Conservation (phyloP, 371 early-diverging fungal genomes). For the Blastocladiella emersonii region DNA sequence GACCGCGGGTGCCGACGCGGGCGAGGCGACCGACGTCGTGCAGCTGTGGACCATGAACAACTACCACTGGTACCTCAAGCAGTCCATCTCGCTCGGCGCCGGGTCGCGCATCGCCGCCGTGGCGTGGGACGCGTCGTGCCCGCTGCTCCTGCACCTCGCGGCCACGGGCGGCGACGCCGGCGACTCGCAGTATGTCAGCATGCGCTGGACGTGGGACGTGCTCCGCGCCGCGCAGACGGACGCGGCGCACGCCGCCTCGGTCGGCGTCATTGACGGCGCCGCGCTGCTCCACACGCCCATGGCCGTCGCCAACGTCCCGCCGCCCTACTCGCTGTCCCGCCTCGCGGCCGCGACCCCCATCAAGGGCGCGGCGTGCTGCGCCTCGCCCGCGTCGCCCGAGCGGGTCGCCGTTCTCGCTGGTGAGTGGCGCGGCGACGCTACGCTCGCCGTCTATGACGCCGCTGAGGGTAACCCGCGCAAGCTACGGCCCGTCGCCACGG, state of each 20-base stretch:
- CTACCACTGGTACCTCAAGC: conserved; percentile 92
- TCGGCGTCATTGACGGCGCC: conserved; percentile 65
- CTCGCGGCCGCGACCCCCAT: conserved; percentile 28
- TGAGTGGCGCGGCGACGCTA: background rate
- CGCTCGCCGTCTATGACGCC: background rate
- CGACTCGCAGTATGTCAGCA: conserved; percentile 33
- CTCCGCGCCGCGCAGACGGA: conserved; percentile 36
- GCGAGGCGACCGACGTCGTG: conserved; percentile 22
- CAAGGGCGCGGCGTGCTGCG: conserved; percentile 48
- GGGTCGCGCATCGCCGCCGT: conserved; percentile 8
- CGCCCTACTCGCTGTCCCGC: conserved; percentile 55
- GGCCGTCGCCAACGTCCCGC: conserved; percentile 72
- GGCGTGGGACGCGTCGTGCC: conserved; percentile 27
- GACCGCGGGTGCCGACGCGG: conserved; percentile 13
- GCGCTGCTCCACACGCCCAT: conserved; percentile 71
- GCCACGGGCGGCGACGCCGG: conserved; percentile 18
- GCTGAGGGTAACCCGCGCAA: background rate
- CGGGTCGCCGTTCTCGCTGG: background rate
- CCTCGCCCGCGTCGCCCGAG: conserved; percentile 11
- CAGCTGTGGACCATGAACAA: conserved; percentile 87
- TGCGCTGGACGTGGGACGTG: conserved; percentile 35
- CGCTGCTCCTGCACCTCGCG: conserved; percentile 41
- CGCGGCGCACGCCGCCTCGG: conserved; percentile 42
- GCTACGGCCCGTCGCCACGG: conserved; percentile 5
- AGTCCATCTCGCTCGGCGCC: conserved; percentile 30